Percentiles rank a stretch among this genome's conserved stretches.
phyloP scores from a whole-genome alignment of 306 rosid genomes.

The Alnus glutinosa region DNA sequence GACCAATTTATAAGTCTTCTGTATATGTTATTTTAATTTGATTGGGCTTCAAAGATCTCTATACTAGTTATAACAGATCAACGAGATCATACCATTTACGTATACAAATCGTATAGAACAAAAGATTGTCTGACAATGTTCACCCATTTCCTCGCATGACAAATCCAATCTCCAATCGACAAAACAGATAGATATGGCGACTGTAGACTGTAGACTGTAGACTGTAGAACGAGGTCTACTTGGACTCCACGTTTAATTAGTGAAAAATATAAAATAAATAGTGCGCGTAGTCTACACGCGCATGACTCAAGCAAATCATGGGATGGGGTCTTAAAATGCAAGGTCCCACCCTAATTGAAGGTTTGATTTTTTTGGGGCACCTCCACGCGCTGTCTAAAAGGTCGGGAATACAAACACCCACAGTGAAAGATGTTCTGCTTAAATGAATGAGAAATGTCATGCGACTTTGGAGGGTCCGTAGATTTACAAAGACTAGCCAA shows the following conservation, averaged over 20 bases:
- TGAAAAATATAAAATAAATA: neutral
- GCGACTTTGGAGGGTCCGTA: constrained; percentile 47
- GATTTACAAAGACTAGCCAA: constrained; percentile 53
- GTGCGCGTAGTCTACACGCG: constrained; percentile 22
- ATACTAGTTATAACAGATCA: neutral
- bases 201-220: constrained; percentile 25
- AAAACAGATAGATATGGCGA: constrained; percentile 49
- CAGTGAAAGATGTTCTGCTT: constrained; percentile 2
- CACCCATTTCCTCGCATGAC: constrained; percentile 32
- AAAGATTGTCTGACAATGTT: constrained; percentile 23
- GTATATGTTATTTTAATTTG: too few relatives aligned
- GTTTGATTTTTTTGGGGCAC: neutral
- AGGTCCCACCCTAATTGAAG: neutral
- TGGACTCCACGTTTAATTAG: constrained; percentile 45
- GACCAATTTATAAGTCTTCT: too few relatives aligned
- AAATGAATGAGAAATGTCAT: constrained; percentile 40
- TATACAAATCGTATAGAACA: neutral
- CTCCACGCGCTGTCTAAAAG: neutral
- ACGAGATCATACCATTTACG: neutral
- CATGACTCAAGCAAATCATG: constrained; percentile 12
- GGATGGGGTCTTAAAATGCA: neutral
- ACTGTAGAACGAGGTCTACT: constrained; percentile 36
- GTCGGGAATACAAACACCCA: constrained; percentile 18
- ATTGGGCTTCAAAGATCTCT: neutral
- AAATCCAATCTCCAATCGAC: constrained; percentile 44